These are phyloP conservation scores for Sclerotinia subarctica DNA, from an alignment of 2,329 filamentous ascomycete genomes.

Conservation along the genomic window DNA sequence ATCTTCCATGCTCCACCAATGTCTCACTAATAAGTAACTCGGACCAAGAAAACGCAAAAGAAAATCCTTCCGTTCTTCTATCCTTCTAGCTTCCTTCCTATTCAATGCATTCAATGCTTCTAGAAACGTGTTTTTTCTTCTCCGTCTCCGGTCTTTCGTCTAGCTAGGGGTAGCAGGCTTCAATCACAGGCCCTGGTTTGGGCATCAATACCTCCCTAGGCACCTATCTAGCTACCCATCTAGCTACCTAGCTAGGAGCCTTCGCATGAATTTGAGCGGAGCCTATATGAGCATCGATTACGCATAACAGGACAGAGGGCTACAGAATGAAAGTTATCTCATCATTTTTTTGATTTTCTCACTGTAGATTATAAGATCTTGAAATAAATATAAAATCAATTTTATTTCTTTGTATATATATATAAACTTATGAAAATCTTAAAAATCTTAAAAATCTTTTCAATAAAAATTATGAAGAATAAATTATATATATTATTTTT, in stretches of 20 bases:
- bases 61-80: conserved; percentile 6
- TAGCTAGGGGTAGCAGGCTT: not conserved
- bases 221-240: not conserved
- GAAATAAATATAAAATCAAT: too few species aligned
- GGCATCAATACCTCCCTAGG: conserved; percentile 4
- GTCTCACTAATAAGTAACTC: not conserved
- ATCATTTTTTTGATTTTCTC: too few species aligned
- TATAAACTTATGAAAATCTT: too few species aligned
- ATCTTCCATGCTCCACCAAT: not conserved
- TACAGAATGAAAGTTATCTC: too few species aligned
- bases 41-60: not conserved
- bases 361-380: too few species aligned
- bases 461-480: too few species aligned
- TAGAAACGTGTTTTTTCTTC: not conserved
- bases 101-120: not conserved
- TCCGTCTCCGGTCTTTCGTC: not conserved
- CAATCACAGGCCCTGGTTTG: not conserved
- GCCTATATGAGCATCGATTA: too few species aligned
- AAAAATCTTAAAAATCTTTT: too few species aligned
- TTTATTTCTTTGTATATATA: too few species aligned
- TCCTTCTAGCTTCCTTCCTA: conserved; percentile 5
- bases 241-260: not conserved
- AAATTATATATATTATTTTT: too few species aligned
- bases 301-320: too few species aligned
- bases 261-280: not conserved